Evolutionary conservation across 495 filamentous ascomycete genomes (phyloP).

Genomic region (Xylaria flabelliformis): DNA sequence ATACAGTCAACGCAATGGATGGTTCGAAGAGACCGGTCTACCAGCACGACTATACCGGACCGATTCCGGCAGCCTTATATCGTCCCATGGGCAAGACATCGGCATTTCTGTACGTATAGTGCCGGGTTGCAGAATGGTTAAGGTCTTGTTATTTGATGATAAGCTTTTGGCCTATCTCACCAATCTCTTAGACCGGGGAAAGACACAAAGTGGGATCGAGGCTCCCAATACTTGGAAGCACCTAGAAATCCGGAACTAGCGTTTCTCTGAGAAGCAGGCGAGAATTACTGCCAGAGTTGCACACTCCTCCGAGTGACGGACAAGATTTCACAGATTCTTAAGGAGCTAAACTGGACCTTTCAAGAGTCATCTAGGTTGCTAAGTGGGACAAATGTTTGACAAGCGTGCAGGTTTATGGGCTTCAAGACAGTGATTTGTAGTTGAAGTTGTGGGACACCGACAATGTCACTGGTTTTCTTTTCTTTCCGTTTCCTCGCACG

Average conservation of each 20-base stretch:
- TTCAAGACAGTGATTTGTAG: background rate
- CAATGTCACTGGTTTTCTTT: background rate
- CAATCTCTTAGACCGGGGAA: background rate
- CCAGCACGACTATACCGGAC: background rate
- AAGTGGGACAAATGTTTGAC: background rate
- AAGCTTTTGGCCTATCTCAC: background rate
- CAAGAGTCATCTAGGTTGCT: background rate
- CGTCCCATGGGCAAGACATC: background rate
- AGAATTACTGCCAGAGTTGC: background rate
- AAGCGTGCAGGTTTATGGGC: background rate
- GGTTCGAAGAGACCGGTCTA: background rate
- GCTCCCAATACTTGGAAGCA: conserved; percentile 3
- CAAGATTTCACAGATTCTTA: background rate
- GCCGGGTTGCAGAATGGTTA: background rate
- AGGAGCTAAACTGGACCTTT: background rate
- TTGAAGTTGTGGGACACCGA: background rate
- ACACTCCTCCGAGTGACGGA: background rate
- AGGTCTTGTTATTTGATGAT: background rate
- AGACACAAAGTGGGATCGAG: background rate
- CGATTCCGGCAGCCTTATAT: background rate
- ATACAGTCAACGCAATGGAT: background rate
- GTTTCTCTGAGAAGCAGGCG: background rate
- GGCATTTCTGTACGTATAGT: background rate
- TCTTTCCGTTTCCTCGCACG: background rate
- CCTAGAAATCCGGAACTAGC: background rate